A percentile compares a stretch with the other conserved stretches of the same genome.
phyloP scores from a whole-genome alignment of 345 rosid genomes.

The Aegle marmelos region DNA sequence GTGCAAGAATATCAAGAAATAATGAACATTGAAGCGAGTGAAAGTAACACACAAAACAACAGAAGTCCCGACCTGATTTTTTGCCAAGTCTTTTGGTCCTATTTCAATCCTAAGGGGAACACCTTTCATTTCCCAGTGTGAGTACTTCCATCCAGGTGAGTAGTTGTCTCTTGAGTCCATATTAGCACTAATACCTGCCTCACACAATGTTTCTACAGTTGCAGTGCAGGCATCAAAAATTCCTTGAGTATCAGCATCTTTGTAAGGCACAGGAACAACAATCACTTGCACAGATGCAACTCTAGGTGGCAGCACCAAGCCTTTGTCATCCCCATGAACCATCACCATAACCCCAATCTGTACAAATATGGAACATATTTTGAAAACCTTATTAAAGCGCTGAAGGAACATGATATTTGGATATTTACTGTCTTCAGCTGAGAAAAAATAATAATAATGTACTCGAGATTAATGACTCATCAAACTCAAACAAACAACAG shows the following conservation, averaged over 20 bases:
- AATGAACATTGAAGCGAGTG: neutral
- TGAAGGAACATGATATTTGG: neutral
- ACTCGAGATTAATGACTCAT: neutral
- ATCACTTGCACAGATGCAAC: constrained; percentile 85
- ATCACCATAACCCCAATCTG: constrained; percentile 97
- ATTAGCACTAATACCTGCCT: constrained; percentile 78
- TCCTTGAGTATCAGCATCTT: constrained; percentile 85
- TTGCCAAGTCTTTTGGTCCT: constrained; percentile 86
- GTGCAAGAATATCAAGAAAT: constrained; percentile 1
- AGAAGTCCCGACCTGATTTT: constrained; percentile 57
- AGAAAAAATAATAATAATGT: neutral
- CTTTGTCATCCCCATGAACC: constrained; percentile 97
- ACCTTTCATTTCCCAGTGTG: constrained; percentile 98
- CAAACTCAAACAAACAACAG: neutral
- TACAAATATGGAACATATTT: constrained; percentile 4
- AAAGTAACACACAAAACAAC: neutral
- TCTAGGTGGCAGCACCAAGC: constrained; percentile 86
- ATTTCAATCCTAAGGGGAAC: constrained; percentile 97
- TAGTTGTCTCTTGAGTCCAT: constrained; percentile 84
- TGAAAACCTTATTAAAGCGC: neutral
- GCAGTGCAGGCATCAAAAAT: constrained; percentile 81
- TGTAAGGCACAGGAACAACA: constrained; percentile 89
- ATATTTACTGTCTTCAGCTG: neutral
- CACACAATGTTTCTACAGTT: constrained; percentile 56
- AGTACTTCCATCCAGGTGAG: constrained; percentile 98